Percentiles rank a stretch among this genome's conserved stretches.
Evolutionary conservation across 176 grass and related monocot species (phyloP).

Genomic region (Ampelocalamus luodianensis): DNA sequence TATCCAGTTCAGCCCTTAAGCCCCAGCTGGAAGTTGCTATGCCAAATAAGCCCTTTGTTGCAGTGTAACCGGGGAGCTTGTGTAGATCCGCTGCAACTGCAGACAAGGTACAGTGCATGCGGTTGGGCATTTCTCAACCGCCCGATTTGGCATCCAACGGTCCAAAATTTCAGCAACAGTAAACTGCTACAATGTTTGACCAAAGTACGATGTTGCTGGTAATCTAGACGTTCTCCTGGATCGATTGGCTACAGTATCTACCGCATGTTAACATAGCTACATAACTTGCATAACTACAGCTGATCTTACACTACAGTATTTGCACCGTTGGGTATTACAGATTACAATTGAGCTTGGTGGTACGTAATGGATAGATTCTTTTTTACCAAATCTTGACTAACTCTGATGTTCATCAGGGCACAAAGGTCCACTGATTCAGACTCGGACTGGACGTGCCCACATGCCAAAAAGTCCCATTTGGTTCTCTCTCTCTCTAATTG

Average conservation of each 20-base stretch:
- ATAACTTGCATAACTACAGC: no score
- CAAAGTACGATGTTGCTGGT: neutral
- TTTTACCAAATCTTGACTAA: slow-evolving; percentile 30
- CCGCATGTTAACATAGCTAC: neutral
- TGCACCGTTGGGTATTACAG: neutral
- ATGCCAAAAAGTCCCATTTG: slow-evolving; percentile 6
- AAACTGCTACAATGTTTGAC: neutral
- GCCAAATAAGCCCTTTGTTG: neutral
- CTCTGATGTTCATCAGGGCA: neutral
- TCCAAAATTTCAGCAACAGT: neutral
- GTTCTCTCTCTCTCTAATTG: neutral
- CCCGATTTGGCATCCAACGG: neutral
- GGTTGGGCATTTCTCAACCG: neutral
- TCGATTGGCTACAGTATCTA: neutral
- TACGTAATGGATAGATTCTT: neutral
- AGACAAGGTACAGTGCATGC: neutral
- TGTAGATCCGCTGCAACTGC: no score
- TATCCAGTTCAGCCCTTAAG: no score
- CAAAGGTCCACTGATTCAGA: neutral
- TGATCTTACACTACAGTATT: no score
- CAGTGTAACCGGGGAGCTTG: no score
- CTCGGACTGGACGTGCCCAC: neutral
- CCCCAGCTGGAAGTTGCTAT: no score
- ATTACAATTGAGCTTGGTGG: neutral
- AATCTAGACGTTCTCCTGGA: neutral